Evolutionary conservation across 1,284 basidiomycete species (phyloP), one percentile per base, ranked within the genome.

Genomic region (Ceraceosorus bombacis): DNA sequence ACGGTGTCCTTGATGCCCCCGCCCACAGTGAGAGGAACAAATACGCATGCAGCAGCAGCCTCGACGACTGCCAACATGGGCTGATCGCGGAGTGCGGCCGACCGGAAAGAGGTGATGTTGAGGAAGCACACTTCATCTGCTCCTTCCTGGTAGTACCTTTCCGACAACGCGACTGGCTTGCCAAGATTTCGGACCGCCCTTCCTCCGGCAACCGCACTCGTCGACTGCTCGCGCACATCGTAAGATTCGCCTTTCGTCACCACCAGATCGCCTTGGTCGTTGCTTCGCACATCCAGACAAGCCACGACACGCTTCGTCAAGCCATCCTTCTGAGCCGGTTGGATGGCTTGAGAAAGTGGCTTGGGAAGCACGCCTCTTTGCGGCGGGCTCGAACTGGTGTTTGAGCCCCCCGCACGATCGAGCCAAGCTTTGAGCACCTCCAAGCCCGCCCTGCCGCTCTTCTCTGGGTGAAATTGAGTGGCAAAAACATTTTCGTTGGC

Each of bases 221-320:
- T 46, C 15, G 66, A 66, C 54, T 74, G 71, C 78, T 97, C 94
- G 59, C 94, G 88, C 12, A 97, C 94, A 75, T 97, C 91, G 81
- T 99, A 99, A 77, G 95, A 93, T 79, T 99, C 95, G 58, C 95
- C 95, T 81, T 99, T 99, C 54, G 95, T 99, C 1, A 99, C 95
- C 60, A 99, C 93, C 55, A 99, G 85, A 78, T 99, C 95, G 51
- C 95, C 95, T 40, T 87, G 79, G 78, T 99, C 95, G 80, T 98
- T 98, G 46, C 90, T 85, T 50, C 95, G 87, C 41, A 99, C 94
- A 78, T 99, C 95, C 83, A 99, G 86, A 78, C 95, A 98, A 10
- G 95, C 95, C 60, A 98, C 86, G 75, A 99, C 88, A 59, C 95
- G 89, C 78, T 90, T 94, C 5, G 92, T 95, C 41, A 69, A 61